These are phyloP conservation scores for Lasiodiplodia theobromae DNA, from an alignment of 2,329 filamentous ascomycete genomes.

Conservation along the genomic window DNA sequence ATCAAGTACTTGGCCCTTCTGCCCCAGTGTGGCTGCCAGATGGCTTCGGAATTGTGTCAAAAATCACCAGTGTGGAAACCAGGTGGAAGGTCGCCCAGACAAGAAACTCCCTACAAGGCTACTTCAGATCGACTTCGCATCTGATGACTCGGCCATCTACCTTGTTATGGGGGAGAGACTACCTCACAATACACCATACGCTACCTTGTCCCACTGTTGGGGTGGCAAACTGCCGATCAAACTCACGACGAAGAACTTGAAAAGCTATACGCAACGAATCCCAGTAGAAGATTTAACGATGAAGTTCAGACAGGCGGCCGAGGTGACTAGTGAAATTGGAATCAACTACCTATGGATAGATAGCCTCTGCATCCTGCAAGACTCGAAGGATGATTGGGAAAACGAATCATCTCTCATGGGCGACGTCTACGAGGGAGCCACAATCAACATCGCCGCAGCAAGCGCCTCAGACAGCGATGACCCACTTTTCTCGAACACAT, in stretches of 20 bases:
- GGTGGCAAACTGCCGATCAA: neutral
- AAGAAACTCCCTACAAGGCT: neutral
- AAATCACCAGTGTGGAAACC: neutral
- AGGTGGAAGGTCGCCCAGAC: neutral
- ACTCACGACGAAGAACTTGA: neutral
- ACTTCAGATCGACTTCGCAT: neutral
- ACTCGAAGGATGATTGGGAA: neutral
- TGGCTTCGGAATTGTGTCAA: neutral
- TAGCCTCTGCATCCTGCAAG: neutral
- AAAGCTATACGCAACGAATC: neutral
- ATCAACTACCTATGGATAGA: neutral
- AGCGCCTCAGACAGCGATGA: too few relatives aligned
- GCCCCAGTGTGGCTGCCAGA: neutral
- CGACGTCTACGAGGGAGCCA: neutral
- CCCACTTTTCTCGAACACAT: neutral
- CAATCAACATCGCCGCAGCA: too few relatives aligned
- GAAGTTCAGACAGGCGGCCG: neutral
- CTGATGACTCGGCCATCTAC: neutral
- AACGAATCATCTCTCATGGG: neutral
- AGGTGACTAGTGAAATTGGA: neutral
- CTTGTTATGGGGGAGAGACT: neutral
- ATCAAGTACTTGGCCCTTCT: neutral
- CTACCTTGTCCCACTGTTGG: neutral
- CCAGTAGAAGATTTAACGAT: neutral
- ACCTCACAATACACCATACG: neutral